phyloP scores from a whole-genome alignment of 2,329 filamentous ascomycete species.

The Phoma sp. region DNA sequence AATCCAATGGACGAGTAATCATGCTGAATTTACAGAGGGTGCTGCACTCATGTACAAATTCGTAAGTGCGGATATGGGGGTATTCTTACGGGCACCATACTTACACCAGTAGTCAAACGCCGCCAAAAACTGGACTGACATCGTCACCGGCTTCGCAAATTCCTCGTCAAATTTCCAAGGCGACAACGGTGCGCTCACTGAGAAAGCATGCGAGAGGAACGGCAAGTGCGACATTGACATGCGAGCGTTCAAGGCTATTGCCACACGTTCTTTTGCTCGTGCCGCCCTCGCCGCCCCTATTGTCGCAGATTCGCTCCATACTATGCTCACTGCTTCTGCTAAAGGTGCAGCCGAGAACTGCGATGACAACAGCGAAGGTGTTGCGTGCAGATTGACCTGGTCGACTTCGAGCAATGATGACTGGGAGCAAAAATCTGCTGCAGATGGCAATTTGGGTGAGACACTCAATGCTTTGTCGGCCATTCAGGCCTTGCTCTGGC shows the following conservation, averaged over 20 bases:
- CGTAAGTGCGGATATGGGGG: slow-evolving; percentile 35
- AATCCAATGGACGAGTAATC: slow-evolving; percentile 59
- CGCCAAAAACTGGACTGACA: slow-evolving; percentile 29
- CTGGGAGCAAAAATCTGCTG: slow-evolving; percentile 4
- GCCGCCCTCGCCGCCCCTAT: slow-evolving; percentile 29
- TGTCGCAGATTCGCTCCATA: slow-evolving; percentile 19
- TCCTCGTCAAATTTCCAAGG: slow-evolving; percentile 49
- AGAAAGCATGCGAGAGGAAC: slow-evolving; percentile 67
- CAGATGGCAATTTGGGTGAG: slow-evolving; percentile 25
- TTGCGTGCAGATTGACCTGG: slow-evolving; percentile 26
- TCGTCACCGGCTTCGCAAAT: slow-evolving; percentile 28
- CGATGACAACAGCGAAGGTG: slow-evolving; percentile 1
- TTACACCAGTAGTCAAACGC: slow-evolving; percentile 29
- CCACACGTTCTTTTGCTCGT: slow-evolving; percentile 29
- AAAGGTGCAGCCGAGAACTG: slow-evolving; percentile 29
- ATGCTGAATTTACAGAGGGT: slow-evolving; percentile 57
- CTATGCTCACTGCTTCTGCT: slow-evolving; percentile 28
- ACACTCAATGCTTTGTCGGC: slow-evolving; percentile 28
- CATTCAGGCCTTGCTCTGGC: slow-evolving; percentile 32
- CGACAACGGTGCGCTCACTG: slow-evolving; percentile 66
- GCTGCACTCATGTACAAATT: slow-evolving; percentile 59
- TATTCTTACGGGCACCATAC: not conserved
- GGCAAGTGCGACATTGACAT: slow-evolving; percentile 67
- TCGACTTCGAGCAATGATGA: not conserved
- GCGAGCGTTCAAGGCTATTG: slow-evolving; percentile 66